Evolutionary conservation across 148 eudicot species (phyloP).

Genomic region (Cornus florida): DNA sequence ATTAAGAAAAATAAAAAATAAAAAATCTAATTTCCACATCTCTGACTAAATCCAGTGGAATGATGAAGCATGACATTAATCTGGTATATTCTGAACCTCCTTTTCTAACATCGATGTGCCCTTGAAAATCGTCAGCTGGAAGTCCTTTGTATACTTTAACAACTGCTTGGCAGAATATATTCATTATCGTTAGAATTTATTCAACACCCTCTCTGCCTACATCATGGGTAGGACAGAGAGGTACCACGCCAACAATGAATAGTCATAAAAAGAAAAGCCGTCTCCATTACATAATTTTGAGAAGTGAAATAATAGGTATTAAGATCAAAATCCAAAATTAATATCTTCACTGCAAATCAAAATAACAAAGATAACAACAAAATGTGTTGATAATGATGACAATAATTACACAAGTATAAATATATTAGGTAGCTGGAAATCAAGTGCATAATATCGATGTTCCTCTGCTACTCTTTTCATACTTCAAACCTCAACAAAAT

Average conservation of each 20-base stretch:
- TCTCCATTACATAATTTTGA: too few relatives aligned
- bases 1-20: background rate
- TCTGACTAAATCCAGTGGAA: background rate
- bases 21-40: background rate
- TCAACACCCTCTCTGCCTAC: background rate
- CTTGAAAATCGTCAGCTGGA: slow-evolving; percentile 42
- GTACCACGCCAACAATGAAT: background rate
- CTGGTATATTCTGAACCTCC: slow-evolving; percentile 28
- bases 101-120: slow-evolving; percentile 56
- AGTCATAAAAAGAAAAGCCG: background rate
- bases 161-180: slow-evolving; percentile 24
- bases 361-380: background rate
- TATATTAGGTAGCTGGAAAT: background rate
- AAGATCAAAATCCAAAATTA: too few relatives aligned
- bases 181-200: background rate
- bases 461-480: background rate
- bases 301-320: background rate
- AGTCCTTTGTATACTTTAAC: slow-evolving; percentile 30
- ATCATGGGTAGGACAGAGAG: background rate
- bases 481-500: background rate
- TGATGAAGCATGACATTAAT: slow-evolving; percentile 2
- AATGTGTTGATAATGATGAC: too few relatives aligned
- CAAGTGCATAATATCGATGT: background rate
- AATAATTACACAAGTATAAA: too few relatives aligned
- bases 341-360: background rate